These are phyloP conservation scores for Athelia psychrophila DNA, from an alignment of 1,284 basidiomycete genomes.

Conservation along the genomic window DNA sequence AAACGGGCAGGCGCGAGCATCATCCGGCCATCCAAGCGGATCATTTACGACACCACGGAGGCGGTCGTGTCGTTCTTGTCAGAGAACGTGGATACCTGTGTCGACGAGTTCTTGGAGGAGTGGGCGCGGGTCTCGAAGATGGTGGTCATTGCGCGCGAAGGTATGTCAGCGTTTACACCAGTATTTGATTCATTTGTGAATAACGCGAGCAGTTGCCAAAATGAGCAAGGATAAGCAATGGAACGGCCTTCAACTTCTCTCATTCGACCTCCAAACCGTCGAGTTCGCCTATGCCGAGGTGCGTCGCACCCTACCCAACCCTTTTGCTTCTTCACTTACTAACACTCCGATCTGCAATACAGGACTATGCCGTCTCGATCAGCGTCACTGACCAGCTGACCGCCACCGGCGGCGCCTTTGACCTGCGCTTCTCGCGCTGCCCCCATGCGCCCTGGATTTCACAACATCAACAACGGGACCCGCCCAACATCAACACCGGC, in stretches of 20 bases:
- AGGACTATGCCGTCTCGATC: slow-evolving; percentile 75
- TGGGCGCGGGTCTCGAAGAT: slow-evolving; percentile 92
- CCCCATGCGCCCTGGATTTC: slow-evolving; percentile 19
- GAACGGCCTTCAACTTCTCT: slow-evolving; percentile 73
- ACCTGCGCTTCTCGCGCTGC: slow-evolving; percentile 67
- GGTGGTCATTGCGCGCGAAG: slow-evolving; percentile 87
- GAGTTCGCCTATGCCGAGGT: slow-evolving; percentile 76
- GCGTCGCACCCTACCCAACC: slow-evolving; percentile 13
- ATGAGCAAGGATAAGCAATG: slow-evolving; percentile 72
- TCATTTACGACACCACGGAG: slow-evolving; percentile 83
- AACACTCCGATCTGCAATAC: neutral
- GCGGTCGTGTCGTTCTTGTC: slow-evolving; percentile 86
- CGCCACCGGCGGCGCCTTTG: slow-evolving; percentile 61
- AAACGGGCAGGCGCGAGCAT: slow-evolving; percentile 59
- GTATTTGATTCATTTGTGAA: slow-evolving; percentile 2
- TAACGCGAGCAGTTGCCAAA: slow-evolving; percentile 59
- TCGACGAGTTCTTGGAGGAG: slow-evolving; percentile 85
- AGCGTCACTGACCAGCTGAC: slow-evolving; percentile 72
- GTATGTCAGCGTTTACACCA: slow-evolving; percentile 37
- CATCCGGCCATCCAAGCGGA: slow-evolving; percentile 76
- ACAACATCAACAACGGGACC: slow-evolving; percentile 9
- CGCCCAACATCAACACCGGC: slow-evolving; percentile 13
- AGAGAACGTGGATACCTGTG: slow-evolving; percentile 82
- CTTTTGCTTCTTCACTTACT: neutral
- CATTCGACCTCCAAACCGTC: slow-evolving; percentile 88